These are phyloP conservation scores for Xylaria sp. DNA, from an alignment of 2,329 filamentous ascomycete genomes.

Conservation along the genomic window DNA sequence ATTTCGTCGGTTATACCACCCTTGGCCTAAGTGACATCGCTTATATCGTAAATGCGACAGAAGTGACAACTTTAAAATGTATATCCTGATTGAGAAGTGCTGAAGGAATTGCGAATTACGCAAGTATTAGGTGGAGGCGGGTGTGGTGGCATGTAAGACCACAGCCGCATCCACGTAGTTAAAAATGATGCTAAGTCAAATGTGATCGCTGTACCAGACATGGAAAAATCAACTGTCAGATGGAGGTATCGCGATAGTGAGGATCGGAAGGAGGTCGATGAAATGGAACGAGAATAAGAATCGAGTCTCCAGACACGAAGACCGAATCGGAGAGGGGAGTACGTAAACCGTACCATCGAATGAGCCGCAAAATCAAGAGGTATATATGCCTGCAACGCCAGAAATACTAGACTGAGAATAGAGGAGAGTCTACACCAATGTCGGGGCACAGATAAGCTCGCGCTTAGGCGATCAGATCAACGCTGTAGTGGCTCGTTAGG, in stretches of 20 bases:
- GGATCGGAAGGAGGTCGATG: slow-evolving; percentile 59
- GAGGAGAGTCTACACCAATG: slow-evolving; percentile 34
- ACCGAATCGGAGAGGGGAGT: slow-evolving; percentile 41
- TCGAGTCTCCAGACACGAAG: slow-evolving; percentile 44
- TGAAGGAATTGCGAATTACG: slow-evolving; percentile 42
- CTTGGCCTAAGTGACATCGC: slow-evolving; percentile 47
- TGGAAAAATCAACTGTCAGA: slow-evolving; percentile 65
- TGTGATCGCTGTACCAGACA: slow-evolving; percentile 70
- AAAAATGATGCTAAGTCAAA: slow-evolving; percentile 51
- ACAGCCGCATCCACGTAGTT: slow-evolving; percentile 37
- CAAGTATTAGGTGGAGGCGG: slow-evolving; percentile 41
- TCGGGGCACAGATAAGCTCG: slow-evolving; percentile 15
- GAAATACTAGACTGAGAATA: slow-evolving; percentile 37
- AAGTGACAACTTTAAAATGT: slow-evolving; percentile 40
- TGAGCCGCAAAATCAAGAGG: slow-evolving; percentile 48
- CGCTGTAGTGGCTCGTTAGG: slow-evolving; percentile 38
- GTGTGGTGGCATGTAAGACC: background rate
- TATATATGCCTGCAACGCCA: slow-evolving; percentile 51
- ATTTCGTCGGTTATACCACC: slow-evolving; percentile 49
- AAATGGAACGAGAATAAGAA: slow-evolving; percentile 50
- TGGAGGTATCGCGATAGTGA: slow-evolving; percentile 66
- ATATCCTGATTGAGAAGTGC: slow-evolving; percentile 38
- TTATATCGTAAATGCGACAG: slow-evolving; percentile 48
- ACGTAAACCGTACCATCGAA: slow-evolving; percentile 36
- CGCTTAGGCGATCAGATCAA: slow-evolving; percentile 12